Base-by-base conservation (phyloP, 202 grass and related monocot species). In the Saccharum hybrid region DNA sequence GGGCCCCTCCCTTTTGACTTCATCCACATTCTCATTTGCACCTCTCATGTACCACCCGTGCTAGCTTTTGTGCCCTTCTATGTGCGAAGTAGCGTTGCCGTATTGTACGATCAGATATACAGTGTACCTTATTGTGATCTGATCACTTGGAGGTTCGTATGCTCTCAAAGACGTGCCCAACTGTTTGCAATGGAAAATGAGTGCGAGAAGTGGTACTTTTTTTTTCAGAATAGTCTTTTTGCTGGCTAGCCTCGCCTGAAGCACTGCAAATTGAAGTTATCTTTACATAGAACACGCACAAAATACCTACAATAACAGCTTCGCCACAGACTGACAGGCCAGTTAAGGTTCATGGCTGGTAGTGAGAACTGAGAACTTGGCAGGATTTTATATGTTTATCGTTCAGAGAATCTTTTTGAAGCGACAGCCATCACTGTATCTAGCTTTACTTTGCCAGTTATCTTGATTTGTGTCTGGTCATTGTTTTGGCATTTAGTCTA, bases 401-500 rank as follows among this genome's bases (percentile, higher is more conserved):
- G 1, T 68, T 60, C 15, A 21, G 0, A 69, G 13, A 30, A 68
- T 51, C 68, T 79, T 74, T 79, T 26, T 23, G 18, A 65, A 45
- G 33, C 37, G 71, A 54, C 18, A 63, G 2, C 19, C 43, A 81
- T 37, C 11, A 75, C 80, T 90, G 68, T 56, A 78, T 36, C 40
- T 28, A 36, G 68, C 79, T 86, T 90, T 31, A 0, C 26, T 28
- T 81, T 80, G 63, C 63, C 7, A 16, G 19, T 54, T 49, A 33
- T 69, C 78, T 63, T 76, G 63, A 75, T 69, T 71, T 80, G 41
- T 75, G 19, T 5, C 62, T 82, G 39, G 28, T 16, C 15, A 75
- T 39, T 84, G 13, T 79, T 46, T 49, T 62, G 22, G 63, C 51
- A 75, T 63, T 69, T 28, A 38, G 62, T 63, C 33, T 41, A n/a